Conservation (phyloP, 1,139 yeast genomes). For the Yarrowia galli region DNA sequence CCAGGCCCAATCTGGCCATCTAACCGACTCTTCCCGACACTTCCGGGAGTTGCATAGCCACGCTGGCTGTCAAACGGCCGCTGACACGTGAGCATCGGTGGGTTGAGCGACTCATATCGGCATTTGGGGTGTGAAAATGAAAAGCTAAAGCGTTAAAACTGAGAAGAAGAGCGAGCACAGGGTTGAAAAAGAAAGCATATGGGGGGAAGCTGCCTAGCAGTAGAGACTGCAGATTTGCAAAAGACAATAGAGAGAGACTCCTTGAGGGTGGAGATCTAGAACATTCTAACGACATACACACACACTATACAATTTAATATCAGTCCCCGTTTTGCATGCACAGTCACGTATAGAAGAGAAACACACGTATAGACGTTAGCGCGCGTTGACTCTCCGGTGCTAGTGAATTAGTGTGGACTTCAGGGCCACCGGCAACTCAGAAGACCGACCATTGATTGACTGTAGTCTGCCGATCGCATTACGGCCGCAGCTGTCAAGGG, state of each 20-base stretch:
- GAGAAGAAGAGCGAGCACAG: background rate
- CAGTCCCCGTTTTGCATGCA: background rate
- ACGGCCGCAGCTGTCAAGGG: constrained; percentile 8
- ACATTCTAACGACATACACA: background rate
- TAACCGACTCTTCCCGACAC: too few relatives aligned
- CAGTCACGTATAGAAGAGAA: background rate
- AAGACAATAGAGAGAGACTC: too few relatives aligned
- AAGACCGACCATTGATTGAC: background rate
- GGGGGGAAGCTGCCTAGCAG: too few relatives aligned
- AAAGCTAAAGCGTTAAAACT: background rate
- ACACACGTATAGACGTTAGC: background rate
- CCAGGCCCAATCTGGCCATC: too few relatives aligned
- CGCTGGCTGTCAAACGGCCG: background rate
- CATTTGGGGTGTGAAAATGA: background rate
- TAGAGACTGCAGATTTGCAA: too few relatives aligned
- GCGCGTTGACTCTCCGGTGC: background rate
- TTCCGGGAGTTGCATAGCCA: too few relatives aligned
- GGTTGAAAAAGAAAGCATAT: too few relatives aligned
- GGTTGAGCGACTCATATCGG: background rate
- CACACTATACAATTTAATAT: background rate
- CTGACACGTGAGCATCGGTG: background rate
- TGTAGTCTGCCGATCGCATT: background rate
- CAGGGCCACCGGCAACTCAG: constrained; percentile 1
- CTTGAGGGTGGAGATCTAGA: too few relatives aligned
- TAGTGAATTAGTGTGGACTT: background rate